Evolutionary conservation across 1,284 basidiomycete genomes (phyloP), one percentile per base, ranked within the genome.

Genomic region (Heterobasidion annosum): DNA sequence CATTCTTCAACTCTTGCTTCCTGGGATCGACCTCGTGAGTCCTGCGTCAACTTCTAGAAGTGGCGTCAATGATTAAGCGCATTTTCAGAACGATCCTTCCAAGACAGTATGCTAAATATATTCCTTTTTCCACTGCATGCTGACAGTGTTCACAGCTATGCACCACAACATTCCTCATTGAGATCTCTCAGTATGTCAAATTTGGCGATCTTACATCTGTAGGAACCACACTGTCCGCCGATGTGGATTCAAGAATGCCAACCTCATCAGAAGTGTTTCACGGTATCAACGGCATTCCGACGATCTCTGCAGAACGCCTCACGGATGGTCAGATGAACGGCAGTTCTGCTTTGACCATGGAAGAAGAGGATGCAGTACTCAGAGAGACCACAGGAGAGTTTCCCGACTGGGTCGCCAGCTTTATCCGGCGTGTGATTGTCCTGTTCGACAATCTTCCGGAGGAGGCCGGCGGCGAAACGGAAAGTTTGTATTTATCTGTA

Each of bases 381-480:
- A 76, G 79, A 72, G 78, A 84, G 54, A 77, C 79, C n/a, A 83
- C 83, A 6, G 74, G 76, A 4, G 74, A 73, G 48, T 84, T 87
- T 59, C 79, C 84, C 1, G 82, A 91, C 58, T 98, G 93, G 93
- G 78, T 93, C 2, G 77, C 88, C 1, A 86, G 79, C 59, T 94
- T 94, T 68, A 78, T 97, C 56, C 82, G 84, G 2, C 75, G 89
- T 43, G 87, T 96, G 7, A 83, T 97, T 48, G 78, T 88, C 40
- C 71, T 97, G 3, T 83, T 94, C 59, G 89, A 93, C 67, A 91
- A 93, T 63, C 74, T 98, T 34, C 93, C 93, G 0, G 91, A 96
- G 58, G 91, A 92, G 68, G 82, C 80, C 12, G 81, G 81, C 16
- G 75, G 72, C 8, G 66, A 78, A 18, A 80, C 76, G 5, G 85